Evolutionary conservation across 108 stramenopile species (phyloP).

Genomic region (Pseudonitzschia multistriata): DNA sequence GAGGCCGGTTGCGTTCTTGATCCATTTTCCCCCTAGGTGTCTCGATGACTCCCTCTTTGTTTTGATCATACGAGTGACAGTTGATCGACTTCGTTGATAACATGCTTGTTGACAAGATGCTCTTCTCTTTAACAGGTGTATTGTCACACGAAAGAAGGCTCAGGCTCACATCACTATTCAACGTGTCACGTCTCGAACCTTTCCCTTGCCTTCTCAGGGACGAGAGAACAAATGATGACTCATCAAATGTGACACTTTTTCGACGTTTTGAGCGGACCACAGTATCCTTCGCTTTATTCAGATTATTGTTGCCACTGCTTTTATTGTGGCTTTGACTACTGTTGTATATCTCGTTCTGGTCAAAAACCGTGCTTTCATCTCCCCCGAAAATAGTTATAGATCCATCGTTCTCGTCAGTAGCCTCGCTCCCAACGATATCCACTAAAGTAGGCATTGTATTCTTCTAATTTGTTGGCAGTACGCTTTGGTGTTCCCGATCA

Average conservation of each 20-base stretch:
- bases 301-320: neutral
- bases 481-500: too few species aligned
- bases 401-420: neutral
- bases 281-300: slow-evolving; percentile 1
- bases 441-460: slow-evolving; percentile 28
- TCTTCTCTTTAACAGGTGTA: neutral
- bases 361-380: slow-evolving; percentile 6
- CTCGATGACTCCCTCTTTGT: neutral
- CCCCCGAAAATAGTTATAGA: slow-evolving; percentile 26
- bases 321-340: neutral
- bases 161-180: slow-evolving; percentile 12
- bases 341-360: too few species aligned
- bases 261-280: neutral
- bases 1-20: slow-evolving; percentile 5
- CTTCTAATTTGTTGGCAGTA: too few species aligned
- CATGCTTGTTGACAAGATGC: neutral
- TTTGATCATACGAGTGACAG: too few species aligned
- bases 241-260: slow-evolving; percentile 24
- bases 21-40: neutral
- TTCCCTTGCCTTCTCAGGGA: neutral
- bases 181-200: slow-evolving; percentile 1
- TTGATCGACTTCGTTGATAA: too few species aligned
- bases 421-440: neutral
- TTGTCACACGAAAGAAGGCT: slow-evolving; percentile 13
- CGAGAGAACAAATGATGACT: neutral